These are phyloP conservation scores for Neocallimastix lanati DNA, from an alignment of 192 early-diverging fungal genomes.

Conservation along the genomic window DNA sequence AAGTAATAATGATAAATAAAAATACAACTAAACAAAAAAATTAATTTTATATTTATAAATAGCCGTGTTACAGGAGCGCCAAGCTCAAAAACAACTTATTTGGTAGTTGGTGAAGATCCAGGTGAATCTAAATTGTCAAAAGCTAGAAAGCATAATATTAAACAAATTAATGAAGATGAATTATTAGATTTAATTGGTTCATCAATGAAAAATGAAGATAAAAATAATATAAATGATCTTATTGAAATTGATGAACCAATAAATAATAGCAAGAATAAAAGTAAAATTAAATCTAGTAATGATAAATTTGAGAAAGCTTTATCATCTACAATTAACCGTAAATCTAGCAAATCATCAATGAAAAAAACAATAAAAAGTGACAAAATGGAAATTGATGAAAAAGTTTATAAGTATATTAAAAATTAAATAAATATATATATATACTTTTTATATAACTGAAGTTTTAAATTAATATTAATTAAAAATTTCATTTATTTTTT, in stretches of 20 bases:
- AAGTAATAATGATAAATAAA: too few relatives aligned
- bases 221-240: slow-evolving; percentile 9
- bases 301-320: slow-evolving; percentile 5
- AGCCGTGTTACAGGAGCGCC: slow-evolving; percentile 54
- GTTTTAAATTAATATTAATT: too few relatives aligned
- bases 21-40: too few relatives aligned
- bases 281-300: too few relatives aligned
- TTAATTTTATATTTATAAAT: too few relatives aligned
- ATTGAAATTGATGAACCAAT: slow-evolving; percentile 8
- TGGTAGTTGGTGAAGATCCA: slow-evolving; percentile 72
- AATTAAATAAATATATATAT: too few relatives aligned
- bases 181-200: slow-evolving; percentile 61
- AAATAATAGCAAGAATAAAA: too few relatives aligned
- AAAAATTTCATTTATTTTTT: neutral
- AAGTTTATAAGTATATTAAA: too few relatives aligned
- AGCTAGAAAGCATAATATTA: slow-evolving; percentile 43
- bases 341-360: neutral
- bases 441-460: too few relatives aligned
- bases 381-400: neutral
- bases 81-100: slow-evolving; percentile 66
- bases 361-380: slow-evolving; percentile 19
- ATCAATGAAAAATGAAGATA: slow-evolving; percentile 6
- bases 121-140: slow-evolving; percentile 71
- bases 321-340: neutral
- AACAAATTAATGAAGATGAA: slow-evolving; percentile 64